Conservation (phyloP, 192 early-diverging fungal species). For the Lobosporangium transversale region DNA sequence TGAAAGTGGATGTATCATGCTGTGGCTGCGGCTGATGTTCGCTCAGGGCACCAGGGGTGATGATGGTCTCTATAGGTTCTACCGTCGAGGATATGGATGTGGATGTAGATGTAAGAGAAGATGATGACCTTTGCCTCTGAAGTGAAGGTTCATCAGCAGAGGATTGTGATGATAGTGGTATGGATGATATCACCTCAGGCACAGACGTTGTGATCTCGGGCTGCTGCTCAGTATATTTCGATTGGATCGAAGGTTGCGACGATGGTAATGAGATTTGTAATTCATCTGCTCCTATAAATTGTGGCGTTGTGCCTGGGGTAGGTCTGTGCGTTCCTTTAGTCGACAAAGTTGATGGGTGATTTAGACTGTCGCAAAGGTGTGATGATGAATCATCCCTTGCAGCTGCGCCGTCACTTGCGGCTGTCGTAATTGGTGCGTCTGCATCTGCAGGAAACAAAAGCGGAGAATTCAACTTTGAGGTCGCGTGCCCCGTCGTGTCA, state of each 20-base stretch:
- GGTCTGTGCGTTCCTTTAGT: conserved; percentile 24
- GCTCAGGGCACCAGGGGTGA: conserved; percentile 27
- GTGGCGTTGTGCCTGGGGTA: conserved; percentile 33
- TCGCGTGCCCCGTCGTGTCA: background rate
- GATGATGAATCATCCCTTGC: background rate
- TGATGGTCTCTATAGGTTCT: conserved; percentile 16
- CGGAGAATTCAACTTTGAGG: background rate
- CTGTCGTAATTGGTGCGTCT: background rate
- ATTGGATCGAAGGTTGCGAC: background rate
- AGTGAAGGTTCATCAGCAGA: too few species aligned
- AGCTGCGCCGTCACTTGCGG: too few species aligned
- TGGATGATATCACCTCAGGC: background rate
- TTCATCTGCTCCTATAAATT: too few species aligned
- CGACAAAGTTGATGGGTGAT: background rate
- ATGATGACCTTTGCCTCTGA: too few species aligned
- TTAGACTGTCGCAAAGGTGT: background rate
- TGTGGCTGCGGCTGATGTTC: background rate
- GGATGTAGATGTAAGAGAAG: too few species aligned
- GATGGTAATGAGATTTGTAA: background rate
- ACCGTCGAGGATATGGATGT: too few species aligned
- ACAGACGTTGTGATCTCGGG: background rate
- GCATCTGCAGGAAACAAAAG: too few species aligned
- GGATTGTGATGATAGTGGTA: background rate
- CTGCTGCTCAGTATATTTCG: too few species aligned
- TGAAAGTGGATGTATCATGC: background rate